Evolutionary conservation across 768 basidiomycete genomes (phyloP).

Genomic region (Russula compacta): DNA sequence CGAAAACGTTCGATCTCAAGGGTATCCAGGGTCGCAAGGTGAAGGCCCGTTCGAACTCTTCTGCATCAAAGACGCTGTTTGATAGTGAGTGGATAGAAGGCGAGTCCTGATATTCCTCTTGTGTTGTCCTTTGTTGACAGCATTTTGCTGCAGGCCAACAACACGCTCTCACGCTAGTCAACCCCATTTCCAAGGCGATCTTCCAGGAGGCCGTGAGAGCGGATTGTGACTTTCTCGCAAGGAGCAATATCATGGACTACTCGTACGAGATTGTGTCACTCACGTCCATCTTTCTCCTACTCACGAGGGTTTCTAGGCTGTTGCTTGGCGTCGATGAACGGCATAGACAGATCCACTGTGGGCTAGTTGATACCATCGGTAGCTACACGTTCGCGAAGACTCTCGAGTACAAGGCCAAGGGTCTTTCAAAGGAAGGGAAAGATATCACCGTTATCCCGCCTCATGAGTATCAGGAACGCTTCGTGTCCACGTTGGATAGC

Average conservation of each 20-base stretch:
- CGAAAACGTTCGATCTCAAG: slow-evolving; percentile 73
- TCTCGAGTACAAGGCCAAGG: slow-evolving; percentile 78
- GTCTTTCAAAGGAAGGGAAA: slow-evolving; percentile 50
- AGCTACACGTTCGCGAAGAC: slow-evolving; percentile 84
- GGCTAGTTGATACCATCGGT: slow-evolving; percentile 80
- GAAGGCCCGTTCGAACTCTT: slow-evolving; percentile 34
- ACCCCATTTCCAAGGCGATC: slow-evolving; percentile 65
- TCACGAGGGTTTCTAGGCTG: slow-evolving; percentile 35
- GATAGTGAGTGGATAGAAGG: slow-evolving; percentile 86
- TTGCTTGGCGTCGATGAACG: slow-evolving; percentile 65
- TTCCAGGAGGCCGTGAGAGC: slow-evolving; percentile 57
- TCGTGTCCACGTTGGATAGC: slow-evolving; percentile 58
- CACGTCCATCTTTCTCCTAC: too few species aligned
- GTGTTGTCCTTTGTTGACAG: neutral
- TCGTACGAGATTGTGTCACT: slow-evolving; percentile 40
- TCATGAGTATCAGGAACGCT: slow-evolving; percentile 68
- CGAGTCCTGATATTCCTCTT: slow-evolving; percentile 1
- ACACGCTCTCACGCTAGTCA: slow-evolving; percentile 51
- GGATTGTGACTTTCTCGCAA: slow-evolving; percentile 67
- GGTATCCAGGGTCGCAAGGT: slow-evolving; percentile 74
- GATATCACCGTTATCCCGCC: slow-evolving; percentile 78
- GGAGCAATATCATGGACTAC: slow-evolving; percentile 82
- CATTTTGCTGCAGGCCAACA: slow-evolving; percentile 45
- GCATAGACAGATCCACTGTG: slow-evolving; percentile 60
- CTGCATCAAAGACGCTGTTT: slow-evolving; percentile 52